Percentiles rank a stretch among this genome's conserved stretches.
Conservation (phyloP, 2,329 filamentous ascomycete species). For the Colletotrichum chlorophyti region DNA sequence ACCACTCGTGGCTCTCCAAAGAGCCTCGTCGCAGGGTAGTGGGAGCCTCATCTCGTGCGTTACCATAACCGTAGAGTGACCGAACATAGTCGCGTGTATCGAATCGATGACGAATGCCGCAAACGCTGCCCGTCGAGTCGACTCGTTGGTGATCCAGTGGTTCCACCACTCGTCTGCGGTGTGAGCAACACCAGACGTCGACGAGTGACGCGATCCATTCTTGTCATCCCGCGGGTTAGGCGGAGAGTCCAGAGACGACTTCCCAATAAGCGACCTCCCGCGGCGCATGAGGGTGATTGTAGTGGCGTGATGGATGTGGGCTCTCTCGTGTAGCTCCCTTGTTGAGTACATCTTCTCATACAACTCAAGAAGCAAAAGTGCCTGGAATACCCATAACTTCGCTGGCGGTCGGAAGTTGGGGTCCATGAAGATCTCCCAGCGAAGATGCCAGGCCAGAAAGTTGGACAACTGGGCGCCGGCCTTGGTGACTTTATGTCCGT, state of each 20-base stretch:
- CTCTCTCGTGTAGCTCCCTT: conserved; percentile 87
- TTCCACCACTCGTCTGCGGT: conserved; percentile 93
- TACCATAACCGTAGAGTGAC: conserved; percentile 95
- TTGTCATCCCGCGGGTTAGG: conserved; percentile 72
- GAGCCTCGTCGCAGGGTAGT: conserved; percentile 87
- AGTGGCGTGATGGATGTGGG: conserved; percentile 95
- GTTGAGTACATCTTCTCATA: conserved; percentile 99
- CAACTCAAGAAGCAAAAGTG: conserved; percentile 84
- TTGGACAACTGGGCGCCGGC: conserved; percentile 84
- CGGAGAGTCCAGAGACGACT: conserved; percentile 83
- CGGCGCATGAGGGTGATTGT: conserved; percentile 95
- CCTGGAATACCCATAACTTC: conserved; percentile 95
- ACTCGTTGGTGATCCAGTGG: conserved; percentile 93
- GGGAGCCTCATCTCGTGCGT: conserved; percentile 93
- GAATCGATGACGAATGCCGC: conserved; percentile 95
- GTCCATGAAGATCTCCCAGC: conserved; percentile 96
- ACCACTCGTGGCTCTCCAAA: conserved; percentile 91
- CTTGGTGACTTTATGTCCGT: conserved; percentile 76
- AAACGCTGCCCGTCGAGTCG: conserved; percentile 88
- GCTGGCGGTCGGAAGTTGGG: conserved; percentile 88
- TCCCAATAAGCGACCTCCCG: conserved; percentile 88
- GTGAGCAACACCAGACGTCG: conserved; percentile 66
- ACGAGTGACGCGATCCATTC: conserved; percentile 65
- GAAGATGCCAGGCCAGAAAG: conserved; percentile 90
- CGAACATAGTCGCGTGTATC: conserved; percentile 97